These are phyloP conservation scores for Angomonas desouzai DNA, from an alignment of 208 protist genomes.

Conservation along the genomic window DNA sequence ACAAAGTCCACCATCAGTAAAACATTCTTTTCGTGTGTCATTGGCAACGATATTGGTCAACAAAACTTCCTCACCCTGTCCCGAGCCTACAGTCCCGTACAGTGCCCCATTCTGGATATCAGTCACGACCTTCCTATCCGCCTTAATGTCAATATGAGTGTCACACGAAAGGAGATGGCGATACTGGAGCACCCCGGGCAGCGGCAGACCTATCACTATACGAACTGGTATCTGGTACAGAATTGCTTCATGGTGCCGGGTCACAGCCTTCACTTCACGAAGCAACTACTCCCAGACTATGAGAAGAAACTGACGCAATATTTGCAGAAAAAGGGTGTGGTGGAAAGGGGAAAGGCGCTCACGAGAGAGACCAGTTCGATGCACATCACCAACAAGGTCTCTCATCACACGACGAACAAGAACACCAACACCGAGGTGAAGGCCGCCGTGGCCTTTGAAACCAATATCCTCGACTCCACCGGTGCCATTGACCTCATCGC, in stretches of 20 bases:
- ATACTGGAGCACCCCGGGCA: constrained; percentile 6
- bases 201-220: constrained; percentile 16
- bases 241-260: not conserved
- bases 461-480: not conserved
- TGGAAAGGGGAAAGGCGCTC: not conserved
- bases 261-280: not conserved
- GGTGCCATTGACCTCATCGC: not conserved
- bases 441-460: not conserved
- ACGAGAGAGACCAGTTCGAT: not conserved
- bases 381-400: not conserved
- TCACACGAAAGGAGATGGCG: constrained; percentile 7
- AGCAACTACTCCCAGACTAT: not conserved
- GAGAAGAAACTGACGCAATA: not conserved
- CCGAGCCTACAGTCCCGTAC: constrained; percentile 15
- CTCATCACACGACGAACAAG: not conserved
- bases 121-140: constrained; percentile 11
- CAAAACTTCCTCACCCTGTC: constrained; percentile 17
- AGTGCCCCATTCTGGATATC: constrained; percentile 10
- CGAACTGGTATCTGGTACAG: constrained; percentile 14
- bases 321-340: not conserved
- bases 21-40: not conserved
- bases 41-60: constrained; percentile 1
- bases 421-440: not conserved
- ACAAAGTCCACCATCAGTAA: not conserved
- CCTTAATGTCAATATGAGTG: constrained; percentile 1